These are phyloP conservation scores for Talaromyces islandicus DNA, from an alignment of 2,329 filamentous ascomycete species.

Conservation along the genomic window DNA sequence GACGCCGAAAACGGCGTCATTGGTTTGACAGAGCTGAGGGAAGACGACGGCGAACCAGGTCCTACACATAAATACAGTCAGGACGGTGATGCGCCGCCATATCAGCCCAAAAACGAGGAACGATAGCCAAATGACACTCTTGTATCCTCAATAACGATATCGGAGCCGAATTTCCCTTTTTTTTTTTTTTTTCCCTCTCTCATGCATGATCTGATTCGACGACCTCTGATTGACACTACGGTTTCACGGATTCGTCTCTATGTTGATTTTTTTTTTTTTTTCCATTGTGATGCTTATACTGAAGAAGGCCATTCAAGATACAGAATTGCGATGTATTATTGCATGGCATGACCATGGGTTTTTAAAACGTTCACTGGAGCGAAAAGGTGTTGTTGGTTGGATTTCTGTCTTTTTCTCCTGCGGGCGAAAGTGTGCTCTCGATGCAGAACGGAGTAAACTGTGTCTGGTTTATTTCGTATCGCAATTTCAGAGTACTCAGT, in stretches of 20 bases:
- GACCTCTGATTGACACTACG: conserved; percentile 3
- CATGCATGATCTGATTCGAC: conserved; percentile 9
- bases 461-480: neutral
- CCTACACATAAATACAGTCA: conserved; percentile 26
- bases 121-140: conserved; percentile 15
- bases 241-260: neutral
- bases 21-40: conserved; percentile 70
- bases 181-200: neutral
- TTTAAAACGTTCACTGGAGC: neutral
- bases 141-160: neutral
- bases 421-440: neutral
- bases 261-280: neutral
- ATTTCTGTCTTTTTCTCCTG: neutral
- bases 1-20: conserved; percentile 77
- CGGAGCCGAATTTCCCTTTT: neutral
- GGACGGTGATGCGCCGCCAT: conserved; percentile 18
- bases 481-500: neutral
- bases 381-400: neutral
- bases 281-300: neutral
- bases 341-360: neutral
- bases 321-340: neutral
- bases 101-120: conserved; percentile 27
- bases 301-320: neutral
- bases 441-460: neutral
- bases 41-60: conserved; percentile 58